Conservation (phyloP, 768 basidiomycete species). For the Boletus edulis region DNA sequence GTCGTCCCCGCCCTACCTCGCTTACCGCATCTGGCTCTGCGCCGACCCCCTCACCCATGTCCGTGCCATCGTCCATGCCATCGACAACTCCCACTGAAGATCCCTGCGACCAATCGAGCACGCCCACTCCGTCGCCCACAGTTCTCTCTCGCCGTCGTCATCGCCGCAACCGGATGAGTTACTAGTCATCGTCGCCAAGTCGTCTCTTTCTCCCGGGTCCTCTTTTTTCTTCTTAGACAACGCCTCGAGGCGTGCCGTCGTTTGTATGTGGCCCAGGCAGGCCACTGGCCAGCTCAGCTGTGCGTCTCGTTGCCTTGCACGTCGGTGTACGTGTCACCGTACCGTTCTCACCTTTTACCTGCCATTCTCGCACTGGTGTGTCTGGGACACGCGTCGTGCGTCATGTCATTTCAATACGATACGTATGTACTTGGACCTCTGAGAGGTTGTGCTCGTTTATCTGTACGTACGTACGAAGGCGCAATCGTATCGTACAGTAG, state of each 20-base stretch:
- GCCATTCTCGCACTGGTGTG: not conserved
- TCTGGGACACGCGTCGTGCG: not conserved
- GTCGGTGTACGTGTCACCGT: no score
- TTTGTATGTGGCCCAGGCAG: not conserved
- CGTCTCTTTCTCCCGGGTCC: no score
- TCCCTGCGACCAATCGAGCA: not conserved
- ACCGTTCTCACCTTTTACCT: no score
- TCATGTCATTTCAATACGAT: no score
- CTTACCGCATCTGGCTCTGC: not conserved
- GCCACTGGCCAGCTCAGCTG: no score
- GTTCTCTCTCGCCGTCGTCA: not conserved
- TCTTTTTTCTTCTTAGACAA: not conserved
- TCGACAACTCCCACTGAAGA: not conserved
- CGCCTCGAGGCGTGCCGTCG: not conserved
- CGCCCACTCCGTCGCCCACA: not conserved
- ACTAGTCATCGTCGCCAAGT: not conserved
- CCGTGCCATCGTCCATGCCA: not conserved
- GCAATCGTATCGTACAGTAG: no score
- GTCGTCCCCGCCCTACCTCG: not conserved
- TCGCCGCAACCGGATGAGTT: slow-evolving; percentile 1
- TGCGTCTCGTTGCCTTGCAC: no score
- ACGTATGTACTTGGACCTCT: no score
- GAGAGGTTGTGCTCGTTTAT: no score
- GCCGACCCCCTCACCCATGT: not conserved
- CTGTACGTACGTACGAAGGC: no score